Conservation (phyloP, 306 rosid genomes). For the Rubus idaeus region DNA sequence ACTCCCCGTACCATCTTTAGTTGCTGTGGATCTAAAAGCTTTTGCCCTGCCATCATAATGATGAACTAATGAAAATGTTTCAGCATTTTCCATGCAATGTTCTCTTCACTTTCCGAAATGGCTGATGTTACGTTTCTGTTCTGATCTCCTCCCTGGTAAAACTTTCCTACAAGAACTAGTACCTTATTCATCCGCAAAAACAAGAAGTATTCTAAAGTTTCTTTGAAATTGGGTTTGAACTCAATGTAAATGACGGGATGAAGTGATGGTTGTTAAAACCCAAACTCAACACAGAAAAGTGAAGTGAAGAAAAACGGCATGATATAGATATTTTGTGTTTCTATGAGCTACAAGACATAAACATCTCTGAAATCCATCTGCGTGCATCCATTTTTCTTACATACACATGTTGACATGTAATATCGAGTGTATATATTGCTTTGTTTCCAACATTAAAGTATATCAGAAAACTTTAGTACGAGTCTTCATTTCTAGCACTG, state of each 20-base stretch:
- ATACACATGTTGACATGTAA: neutral
- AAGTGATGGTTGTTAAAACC: neutral
- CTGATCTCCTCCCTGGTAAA: neutral
- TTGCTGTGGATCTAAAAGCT: neutral
- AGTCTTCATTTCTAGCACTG: neutral
- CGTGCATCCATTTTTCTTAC: neutral
- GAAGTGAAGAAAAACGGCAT: neutral
- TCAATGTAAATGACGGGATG: neutral
- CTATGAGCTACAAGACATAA: neutral
- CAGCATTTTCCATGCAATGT: neutral
- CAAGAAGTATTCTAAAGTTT: neutral
- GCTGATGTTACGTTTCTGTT: neutral
- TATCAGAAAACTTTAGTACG: neutral
- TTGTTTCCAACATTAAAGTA: neutral
- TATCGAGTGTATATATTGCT: neutral
- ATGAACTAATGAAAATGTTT: neutral
- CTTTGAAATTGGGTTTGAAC: neutral
- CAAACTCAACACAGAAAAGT: neutral
- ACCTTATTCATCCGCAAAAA: neutral
- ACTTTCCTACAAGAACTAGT: neutral
- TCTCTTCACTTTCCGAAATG: neutral
- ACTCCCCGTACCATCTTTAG: slow-evolving; percentile 3
- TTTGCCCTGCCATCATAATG: neutral
- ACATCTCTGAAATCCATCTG: neutral
- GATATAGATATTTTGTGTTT: neutral